phyloP scores from a whole-genome alignment of 2,329 filamentous ascomycete species.

The Fusarium sp. region DNA sequence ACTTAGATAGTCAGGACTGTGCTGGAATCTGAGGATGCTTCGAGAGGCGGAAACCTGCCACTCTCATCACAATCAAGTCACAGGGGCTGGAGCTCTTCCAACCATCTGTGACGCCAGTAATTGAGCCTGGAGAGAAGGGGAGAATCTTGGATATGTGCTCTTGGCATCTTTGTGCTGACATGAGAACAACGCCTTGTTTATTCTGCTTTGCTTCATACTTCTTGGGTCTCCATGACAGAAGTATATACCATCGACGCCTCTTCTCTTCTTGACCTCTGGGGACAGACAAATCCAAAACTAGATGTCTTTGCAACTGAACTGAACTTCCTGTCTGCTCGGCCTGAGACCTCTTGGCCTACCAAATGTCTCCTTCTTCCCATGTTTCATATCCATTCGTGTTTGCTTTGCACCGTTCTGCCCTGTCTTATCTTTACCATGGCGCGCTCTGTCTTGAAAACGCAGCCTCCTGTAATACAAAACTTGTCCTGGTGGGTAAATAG shows the following conservation, averaged over 20 bases:
- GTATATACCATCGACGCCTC: conserved; percentile 1
- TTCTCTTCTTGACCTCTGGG: not conserved
- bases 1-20: not conserved
- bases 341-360: not conserved
- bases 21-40: not conserved
- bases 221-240: not conserved
- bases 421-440: conserved; percentile 8
- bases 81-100: not conserved
- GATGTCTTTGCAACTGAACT: not conserved
- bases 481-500: conserved; percentile 8
- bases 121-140: not conserved
- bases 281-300: not conserved
- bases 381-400: conserved; percentile 22
- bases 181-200: conserved; percentile 20
- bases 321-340: not conserved
- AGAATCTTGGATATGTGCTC: not conserved
- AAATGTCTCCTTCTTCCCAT: not conserved
- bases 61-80: not conserved
- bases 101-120: not conserved
- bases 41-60: not conserved
- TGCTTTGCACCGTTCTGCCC: not conserved
- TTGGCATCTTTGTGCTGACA: conserved; percentile 1
- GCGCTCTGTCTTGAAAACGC: conserved; percentile 24
- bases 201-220: conserved; percentile 8
- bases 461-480: conserved; percentile 18